Evolutionary conservation across 345 rosid species (phyloP).

Genomic region (Euphorbia tirucalli): DNA sequence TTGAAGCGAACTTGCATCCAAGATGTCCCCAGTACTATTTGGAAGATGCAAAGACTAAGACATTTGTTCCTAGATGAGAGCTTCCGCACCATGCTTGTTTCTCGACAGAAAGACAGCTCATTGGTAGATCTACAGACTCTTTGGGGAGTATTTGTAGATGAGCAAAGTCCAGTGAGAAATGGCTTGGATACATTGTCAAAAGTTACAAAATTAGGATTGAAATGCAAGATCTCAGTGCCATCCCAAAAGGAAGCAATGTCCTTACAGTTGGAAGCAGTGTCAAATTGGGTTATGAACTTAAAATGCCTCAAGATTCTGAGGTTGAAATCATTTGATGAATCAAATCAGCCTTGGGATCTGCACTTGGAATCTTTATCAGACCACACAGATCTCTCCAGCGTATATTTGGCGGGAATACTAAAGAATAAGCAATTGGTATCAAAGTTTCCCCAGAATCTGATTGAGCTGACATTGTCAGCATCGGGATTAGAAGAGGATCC

Average conservation of each 20-base stretch:
- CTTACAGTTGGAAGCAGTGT: neutral
- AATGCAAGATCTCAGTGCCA: neutral
- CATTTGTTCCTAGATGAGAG: neutral
- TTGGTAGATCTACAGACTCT: neutral
- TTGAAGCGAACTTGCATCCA: neutral
- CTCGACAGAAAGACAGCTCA: neutral
- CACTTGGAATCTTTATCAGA: neutral
- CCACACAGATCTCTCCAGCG: neutral
- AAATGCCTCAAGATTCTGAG: neutral
- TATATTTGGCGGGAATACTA: constrained; percentile 8
- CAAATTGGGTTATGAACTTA: neutral
- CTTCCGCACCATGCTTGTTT: neutral
- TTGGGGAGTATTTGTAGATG: neutral
- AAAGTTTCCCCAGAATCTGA: constrained; percentile 20
- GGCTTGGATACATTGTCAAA: neutral
- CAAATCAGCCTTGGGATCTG: constrained; percentile 2
- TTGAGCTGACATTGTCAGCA: constrained; percentile 11
- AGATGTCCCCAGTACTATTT: neutral
- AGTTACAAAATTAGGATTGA: neutral
- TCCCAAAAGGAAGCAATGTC: neutral
- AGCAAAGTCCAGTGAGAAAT: neutral
- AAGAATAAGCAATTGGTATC: neutral
- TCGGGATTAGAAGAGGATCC: constrained; percentile 20
- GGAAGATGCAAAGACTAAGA: neutral
- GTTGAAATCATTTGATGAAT: neutral